phyloP scores from a whole-genome alignment of 2,329 filamentous ascomycete species.

The Beauveria sp. region DNA sequence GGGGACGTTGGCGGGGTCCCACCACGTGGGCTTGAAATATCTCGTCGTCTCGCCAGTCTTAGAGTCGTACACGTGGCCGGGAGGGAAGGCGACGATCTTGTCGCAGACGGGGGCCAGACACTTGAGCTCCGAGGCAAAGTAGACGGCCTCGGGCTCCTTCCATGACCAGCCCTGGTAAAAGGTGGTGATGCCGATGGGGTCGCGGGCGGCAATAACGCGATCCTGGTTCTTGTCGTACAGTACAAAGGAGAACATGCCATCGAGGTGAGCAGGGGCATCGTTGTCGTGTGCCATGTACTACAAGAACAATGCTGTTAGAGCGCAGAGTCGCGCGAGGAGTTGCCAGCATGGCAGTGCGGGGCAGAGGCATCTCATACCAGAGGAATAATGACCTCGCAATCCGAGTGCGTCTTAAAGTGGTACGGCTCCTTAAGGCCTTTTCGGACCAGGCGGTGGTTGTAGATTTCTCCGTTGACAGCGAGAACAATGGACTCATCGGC shows the following conservation, averaged over 20 bases:
- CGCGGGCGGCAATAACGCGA: constrained; percentile 85
- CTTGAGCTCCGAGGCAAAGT: constrained; percentile 97
- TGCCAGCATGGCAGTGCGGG: not conserved
- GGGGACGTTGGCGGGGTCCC: constrained; percentile 74
- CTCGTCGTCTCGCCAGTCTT: constrained; percentile 75
- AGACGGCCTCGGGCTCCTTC: constrained; percentile 72
- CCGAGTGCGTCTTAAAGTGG: constrained; percentile 97
- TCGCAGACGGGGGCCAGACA: constrained; percentile 89
- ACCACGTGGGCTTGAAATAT: constrained; percentile 91
- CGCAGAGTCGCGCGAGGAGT: not conserved
- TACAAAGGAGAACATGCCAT: constrained; percentile 99
- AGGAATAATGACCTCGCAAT: constrained; percentile 98
- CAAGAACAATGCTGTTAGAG: not conserved
- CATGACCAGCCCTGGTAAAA: constrained; percentile 94
- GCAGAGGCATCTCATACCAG: constrained; percentile 50
- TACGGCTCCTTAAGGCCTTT: constrained; percentile 78
- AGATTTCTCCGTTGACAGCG: constrained; percentile 98
- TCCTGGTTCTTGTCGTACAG: constrained; percentile 93
- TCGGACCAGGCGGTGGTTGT: constrained; percentile 94
- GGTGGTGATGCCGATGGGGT: constrained; percentile 94
- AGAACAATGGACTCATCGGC: constrained; percentile 81
- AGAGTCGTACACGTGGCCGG: constrained; percentile 93
- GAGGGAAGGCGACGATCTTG: constrained; percentile 88
- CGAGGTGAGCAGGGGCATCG: constrained; percentile 85
- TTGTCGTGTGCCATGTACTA: constrained; percentile 89